Evolutionary conservation across 495 filamentous ascomycete genomes (phyloP).

Genomic region (Lasiosphaeria ovina): DNA sequence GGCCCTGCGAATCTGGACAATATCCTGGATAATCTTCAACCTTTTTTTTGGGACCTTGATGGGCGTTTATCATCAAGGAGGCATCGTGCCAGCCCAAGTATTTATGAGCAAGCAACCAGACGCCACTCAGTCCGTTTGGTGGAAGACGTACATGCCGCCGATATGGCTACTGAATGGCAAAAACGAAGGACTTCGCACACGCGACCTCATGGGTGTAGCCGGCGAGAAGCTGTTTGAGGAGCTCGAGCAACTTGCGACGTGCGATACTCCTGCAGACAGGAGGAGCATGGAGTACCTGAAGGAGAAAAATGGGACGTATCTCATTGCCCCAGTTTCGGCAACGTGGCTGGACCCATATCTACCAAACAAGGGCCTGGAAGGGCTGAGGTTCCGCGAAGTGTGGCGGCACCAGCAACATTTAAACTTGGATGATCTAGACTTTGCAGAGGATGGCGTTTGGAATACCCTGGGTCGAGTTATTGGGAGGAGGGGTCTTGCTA

Average conservation of each 20-base stretch:
- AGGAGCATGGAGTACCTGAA: slow-evolving; percentile 49
- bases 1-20: slow-evolving; percentile 56
- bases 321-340: slow-evolving; percentile 70
- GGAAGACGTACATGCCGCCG: slow-evolving; percentile 96
- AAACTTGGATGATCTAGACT: slow-evolving; percentile 91
- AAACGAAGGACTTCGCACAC: slow-evolving; percentile 63
- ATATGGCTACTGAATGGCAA: slow-evolving; percentile 85
- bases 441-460: slow-evolving; percentile 77
- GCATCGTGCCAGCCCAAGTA: slow-evolving; percentile 79
- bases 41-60: slow-evolving; percentile 72
- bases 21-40: slow-evolving; percentile 82
- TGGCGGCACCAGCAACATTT: slow-evolving; percentile 75
- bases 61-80: slow-evolving; percentile 93
- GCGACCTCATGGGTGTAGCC: slow-evolving; percentile 79
- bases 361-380: slow-evolving; percentile 44
- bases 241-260: slow-evolving; percentile 57
- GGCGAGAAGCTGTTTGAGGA: slow-evolving; percentile 58
- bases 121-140: slow-evolving; percentile 80
- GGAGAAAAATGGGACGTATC: slow-evolving; percentile 55
- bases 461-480: slow-evolving; percentile 71
- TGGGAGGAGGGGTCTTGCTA: slow-evolving; percentile 73
- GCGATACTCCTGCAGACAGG: slow-evolving; percentile 52
- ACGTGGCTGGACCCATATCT: slow-evolving; percentile 66
- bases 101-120: slow-evolving; percentile 57
- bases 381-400: slow-evolving; percentile 58